Conservation (phyloP, 345 rosid genomes). For the Corchorus capsularis region DNA sequence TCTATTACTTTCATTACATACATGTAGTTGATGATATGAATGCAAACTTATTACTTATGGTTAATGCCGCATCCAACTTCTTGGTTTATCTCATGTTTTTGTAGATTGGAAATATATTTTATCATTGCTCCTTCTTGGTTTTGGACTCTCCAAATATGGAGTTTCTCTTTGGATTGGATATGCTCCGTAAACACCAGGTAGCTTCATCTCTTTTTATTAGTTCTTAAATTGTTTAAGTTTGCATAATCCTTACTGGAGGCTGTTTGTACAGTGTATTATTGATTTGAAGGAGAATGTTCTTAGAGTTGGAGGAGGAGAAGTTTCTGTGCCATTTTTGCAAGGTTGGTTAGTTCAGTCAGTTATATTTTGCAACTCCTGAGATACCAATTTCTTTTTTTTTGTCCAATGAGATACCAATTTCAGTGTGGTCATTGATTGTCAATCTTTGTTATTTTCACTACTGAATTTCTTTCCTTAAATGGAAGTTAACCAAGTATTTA, state of each 20-base stretch:
- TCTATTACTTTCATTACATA: not conserved
- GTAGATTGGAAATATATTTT: conserved; percentile 85
- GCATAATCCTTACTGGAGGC: not conserved
- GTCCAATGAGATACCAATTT: not conserved
- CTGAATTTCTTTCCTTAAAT: conserved; percentile 12
- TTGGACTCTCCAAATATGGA: conserved; percentile 97
- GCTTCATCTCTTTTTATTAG: conserved; percentile 16
- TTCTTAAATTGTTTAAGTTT: conserved; percentile 5
- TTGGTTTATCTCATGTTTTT: conserved; percentile 15
- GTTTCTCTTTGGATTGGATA: conserved; percentile 95
- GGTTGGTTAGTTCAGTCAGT: conserved; percentile 40
- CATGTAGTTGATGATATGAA: not conserved
- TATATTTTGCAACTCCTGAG: not conserved
- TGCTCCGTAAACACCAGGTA: conserved; percentile 99
- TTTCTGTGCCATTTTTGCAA: conserved; percentile 93
- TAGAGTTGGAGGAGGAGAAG: conserved; percentile 97
- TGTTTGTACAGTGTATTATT: conserved; percentile 71
- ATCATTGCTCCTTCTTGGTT: conserved; percentile 91
- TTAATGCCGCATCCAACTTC: conserved; percentile 1
- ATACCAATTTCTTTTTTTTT: not conserved
- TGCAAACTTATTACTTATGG: not conserved
- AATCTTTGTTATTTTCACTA: not conserved
- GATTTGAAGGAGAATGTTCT: conserved; percentile 88
- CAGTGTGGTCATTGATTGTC: conserved; percentile 17
- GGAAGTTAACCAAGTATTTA: conserved; percentile 13